Conservation (phyloP, 2,329 filamentous ascomycete species). For the Fusarium sp. region DNA sequence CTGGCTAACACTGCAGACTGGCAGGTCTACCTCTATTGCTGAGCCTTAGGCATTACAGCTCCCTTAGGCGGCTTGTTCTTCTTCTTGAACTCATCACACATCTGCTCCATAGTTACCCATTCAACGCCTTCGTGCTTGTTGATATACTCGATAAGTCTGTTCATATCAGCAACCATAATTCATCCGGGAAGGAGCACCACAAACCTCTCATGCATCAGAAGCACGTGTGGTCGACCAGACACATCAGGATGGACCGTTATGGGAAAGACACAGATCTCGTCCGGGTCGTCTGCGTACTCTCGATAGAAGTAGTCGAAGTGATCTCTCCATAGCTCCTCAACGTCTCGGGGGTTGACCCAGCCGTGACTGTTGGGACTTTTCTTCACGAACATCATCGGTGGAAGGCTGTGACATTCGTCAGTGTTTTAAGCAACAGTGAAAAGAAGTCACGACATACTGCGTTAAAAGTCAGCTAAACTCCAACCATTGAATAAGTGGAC, state of each 20-base stretch:
- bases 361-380: constrained; percentile 73
- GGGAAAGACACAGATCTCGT: constrained; percentile 81
- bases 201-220: constrained; percentile 75
- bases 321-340: constrained; percentile 74
- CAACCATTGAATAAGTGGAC: rapidly evolving
- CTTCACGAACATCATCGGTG: constrained; percentile 80
- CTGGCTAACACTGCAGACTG: neutral
- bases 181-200: rapidly evolving
- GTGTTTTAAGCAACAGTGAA: rapidly evolving
- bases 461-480: neutral
- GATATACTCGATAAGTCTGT: constrained; percentile 71
- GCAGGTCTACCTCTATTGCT: neutral
- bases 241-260: constrained; percentile 83
- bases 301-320: constrained; percentile 81
- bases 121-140: constrained; percentile 71
- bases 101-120: constrained; percentile 77
- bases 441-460: neutral
- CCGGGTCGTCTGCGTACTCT: constrained; percentile 57
- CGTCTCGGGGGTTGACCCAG: constrained; percentile 66
- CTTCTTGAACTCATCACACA: constrained; percentile 78
- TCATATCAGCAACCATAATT: rapidly evolving
- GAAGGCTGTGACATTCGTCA: constrained; percentile 50
- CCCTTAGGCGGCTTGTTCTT: constrained; percentile 68
- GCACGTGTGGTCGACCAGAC: constrained; percentile 75
- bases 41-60: constrained; percentile 54